phyloP scores from a whole-genome alignment of 2,329 filamentous ascomycete genomes.

The Sclerotinia trifoliorum region DNA sequence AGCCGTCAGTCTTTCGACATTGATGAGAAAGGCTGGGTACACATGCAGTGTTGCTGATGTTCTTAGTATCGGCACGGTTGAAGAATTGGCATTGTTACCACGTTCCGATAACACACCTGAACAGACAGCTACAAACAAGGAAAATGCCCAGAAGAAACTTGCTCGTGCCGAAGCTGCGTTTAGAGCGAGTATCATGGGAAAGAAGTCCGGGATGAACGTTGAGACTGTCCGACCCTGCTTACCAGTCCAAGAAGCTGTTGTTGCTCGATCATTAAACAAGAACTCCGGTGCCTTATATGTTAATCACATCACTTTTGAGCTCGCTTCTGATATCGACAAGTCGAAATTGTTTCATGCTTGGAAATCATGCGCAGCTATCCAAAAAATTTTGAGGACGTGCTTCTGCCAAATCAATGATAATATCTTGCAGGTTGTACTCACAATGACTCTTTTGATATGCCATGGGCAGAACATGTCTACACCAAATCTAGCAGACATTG shows the following conservation, averaged over 20 bases:
- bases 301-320: conserved; percentile 31
- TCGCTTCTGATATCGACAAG: conserved; percentile 28
- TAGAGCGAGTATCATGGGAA: not conserved
- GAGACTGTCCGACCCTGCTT: conserved; percentile 35
- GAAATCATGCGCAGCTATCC: conserved; percentile 9
- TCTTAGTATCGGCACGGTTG: conserved; percentile 3
- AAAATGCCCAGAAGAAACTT: not conserved
- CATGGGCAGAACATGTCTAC: conserved; percentile 1
- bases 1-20: conserved; percentile 9
- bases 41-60: conserved; percentile 12
- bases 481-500: not conserved
- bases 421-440: conserved; percentile 14
- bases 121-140: not conserved
- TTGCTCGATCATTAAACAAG: conserved; percentile 40
- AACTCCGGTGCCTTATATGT: conserved; percentile 39
- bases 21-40: not conserved
- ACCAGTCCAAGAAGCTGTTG: conserved; percentile 42
- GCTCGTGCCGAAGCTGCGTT: conserved; percentile 1
- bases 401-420: conserved; percentile 14
- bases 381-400: conserved; percentile 23
- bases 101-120: not conserved
- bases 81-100: conserved; percentile 8
- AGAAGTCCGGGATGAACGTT: not conserved
- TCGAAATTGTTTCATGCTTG: conserved; percentile 27
- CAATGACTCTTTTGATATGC: not conserved